Conservation (phyloP, 805 yeast genomes). For the Nakazawaea wyomingensis region DNA sequence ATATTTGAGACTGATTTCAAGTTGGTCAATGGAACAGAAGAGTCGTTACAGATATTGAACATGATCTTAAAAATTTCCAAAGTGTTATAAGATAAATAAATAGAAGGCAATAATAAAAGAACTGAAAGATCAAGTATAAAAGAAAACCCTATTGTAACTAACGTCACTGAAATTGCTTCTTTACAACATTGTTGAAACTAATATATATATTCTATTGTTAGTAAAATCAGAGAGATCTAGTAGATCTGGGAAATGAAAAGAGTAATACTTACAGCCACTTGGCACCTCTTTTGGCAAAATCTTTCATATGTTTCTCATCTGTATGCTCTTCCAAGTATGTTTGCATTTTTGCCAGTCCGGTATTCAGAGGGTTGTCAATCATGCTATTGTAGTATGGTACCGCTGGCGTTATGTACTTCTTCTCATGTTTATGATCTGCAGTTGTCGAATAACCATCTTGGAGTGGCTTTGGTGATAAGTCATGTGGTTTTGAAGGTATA, state of each 20-base stretch:
- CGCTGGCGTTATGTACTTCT: conserved; percentile 1
- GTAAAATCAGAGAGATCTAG: background rate
- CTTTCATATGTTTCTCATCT: conserved; percentile 11
- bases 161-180: background rate
- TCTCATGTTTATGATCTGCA: conserved; percentile 7
- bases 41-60: conserved; percentile 74
- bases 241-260: background rate
- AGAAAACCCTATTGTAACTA: too few species aligned
- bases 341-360: conserved; percentile 17
- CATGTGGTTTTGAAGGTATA: conserved; percentile 11
- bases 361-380: conserved; percentile 6
- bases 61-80: conserved; percentile 49
- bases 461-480: conserved; percentile 9
- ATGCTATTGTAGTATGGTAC: conserved; percentile 7
- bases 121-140: too few species aligned
- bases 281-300: conserved; percentile 13
- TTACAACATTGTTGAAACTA: conserved; percentile 2
- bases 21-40: conserved; percentile 83
- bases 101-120: too few species aligned
- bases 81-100: too few species aligned
- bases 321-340: conserved; percentile 11
- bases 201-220: background rate
- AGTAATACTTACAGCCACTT: conserved; percentile 11
- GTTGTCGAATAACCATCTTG: conserved; percentile 10
- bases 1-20: conserved; percentile 73